Conservation (phyloP, 176 grass and related monocot species). For the Triticum timopheevii region DNA sequence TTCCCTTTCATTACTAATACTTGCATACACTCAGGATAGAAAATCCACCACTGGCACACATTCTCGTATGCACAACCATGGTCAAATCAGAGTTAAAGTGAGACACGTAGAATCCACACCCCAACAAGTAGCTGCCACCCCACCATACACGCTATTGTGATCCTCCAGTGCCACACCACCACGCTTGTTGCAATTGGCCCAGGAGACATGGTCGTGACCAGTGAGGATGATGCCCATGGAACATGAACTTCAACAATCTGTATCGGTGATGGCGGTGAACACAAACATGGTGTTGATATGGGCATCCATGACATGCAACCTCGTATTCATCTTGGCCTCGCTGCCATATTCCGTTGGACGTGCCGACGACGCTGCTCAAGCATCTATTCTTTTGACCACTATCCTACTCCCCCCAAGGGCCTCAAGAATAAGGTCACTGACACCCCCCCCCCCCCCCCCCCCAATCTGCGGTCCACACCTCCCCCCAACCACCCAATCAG, state of each 20-base stretch:
- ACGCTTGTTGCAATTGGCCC: too few relatives aligned
- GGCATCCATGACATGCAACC: conserved; percentile 48
- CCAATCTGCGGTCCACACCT: neutral
- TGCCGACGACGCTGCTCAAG: neutral
- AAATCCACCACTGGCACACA: too few relatives aligned
- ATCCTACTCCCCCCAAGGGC: neutral
- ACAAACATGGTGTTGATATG: conserved; percentile 60
- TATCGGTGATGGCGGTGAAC: conserved; percentile 33
- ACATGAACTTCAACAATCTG: neutral
- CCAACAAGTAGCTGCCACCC: neutral
- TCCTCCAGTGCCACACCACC: neutral
- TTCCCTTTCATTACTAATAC: neutral
- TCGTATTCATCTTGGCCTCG: conserved; percentile 58
- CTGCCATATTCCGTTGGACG: conserved; percentile 30
- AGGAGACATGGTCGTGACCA: too few relatives aligned
- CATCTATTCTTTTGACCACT: neutral
- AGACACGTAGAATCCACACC: neutral
- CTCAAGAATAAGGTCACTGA: conserved; percentile 55
- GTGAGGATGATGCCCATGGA: too few relatives aligned
- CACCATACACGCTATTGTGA: neutral
- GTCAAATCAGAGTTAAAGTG: neutral
- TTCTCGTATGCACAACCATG: neutral
- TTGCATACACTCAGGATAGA: too few relatives aligned
- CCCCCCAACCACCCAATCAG: neutral
- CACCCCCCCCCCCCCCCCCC: conserved; percentile 37